Evolutionary conservation across 352 stramenopile species (phyloP).

Genomic region (Pythium plurisporium): DNA sequence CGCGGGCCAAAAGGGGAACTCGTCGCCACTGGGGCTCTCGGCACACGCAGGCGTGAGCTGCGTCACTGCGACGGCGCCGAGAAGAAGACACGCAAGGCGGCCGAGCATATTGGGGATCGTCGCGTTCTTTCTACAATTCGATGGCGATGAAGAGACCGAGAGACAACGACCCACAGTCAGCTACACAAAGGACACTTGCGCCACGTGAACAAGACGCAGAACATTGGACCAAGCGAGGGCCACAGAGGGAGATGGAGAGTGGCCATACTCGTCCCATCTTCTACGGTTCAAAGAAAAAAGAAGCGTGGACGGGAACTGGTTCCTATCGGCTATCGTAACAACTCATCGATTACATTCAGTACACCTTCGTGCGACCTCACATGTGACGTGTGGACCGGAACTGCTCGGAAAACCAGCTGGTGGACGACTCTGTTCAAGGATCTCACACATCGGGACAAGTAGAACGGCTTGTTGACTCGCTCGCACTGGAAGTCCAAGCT

Average conservation of each 20-base stretch:
- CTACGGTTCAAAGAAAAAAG: neutral
- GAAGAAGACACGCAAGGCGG: neutral
- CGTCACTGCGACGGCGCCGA: neutral
- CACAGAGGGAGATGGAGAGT: too few species aligned
- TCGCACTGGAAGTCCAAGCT: too few species aligned
- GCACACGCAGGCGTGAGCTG: neutral
- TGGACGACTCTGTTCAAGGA: neutral
- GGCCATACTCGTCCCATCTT: too few species aligned
- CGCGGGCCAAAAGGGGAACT: conserved; percentile 14
- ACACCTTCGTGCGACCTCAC: conserved; percentile 1
- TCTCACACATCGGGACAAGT: too few species aligned
- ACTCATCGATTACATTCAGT: neutral
- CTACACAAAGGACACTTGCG: too few species aligned
- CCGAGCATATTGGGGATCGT: too few species aligned
- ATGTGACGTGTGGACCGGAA: conserved; percentile 5
- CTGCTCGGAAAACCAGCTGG: conserved; percentile 7
- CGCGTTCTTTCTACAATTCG: too few species aligned
- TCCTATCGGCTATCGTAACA: neutral
- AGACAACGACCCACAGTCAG: too few species aligned
- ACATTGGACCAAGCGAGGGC: too few species aligned
- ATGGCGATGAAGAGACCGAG: too few species aligned
- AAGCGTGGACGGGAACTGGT: neutral
- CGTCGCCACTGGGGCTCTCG: conserved; percentile 16
- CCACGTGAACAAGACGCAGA: too few species aligned
- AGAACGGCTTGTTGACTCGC: too few species aligned